Evolutionary conservation across 2,329 filamentous ascomycete species (phyloP).

Genomic region (Didymella segeticola): DNA sequence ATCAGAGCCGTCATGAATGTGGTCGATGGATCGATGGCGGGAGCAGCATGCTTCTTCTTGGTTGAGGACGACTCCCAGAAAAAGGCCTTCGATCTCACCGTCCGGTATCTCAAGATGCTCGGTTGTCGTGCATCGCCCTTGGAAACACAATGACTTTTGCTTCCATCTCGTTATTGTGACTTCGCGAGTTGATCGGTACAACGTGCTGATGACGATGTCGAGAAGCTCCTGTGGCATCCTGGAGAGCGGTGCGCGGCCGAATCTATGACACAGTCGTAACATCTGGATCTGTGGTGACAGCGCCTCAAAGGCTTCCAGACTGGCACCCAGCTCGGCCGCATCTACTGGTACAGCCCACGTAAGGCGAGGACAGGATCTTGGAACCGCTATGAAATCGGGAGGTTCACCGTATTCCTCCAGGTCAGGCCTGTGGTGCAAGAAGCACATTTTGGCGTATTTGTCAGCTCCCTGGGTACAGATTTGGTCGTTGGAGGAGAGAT

Average conservation of each 20-base stretch:
- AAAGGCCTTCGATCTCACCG: not conserved
- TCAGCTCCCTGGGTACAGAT: no score
- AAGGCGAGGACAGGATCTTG: not conserved
- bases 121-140: not conserved
- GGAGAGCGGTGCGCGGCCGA: constrained; percentile 1
- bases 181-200: not conserved
- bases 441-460: constrained; percentile 1
- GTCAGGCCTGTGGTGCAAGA: not conserved
- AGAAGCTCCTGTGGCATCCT: constrained; percentile 15
- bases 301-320: constrained; percentile 8
- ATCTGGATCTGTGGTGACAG: not conserved
- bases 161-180: not conserved
- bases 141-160: not conserved
- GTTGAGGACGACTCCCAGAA: not conserved
- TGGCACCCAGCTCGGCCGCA: constrained; percentile 12
- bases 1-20: not conserved
- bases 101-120: not conserved
- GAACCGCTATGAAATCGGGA: not conserved
- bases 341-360: constrained; percentile 11
- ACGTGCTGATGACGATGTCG: not conserved
- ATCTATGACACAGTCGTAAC: constrained; percentile 17
- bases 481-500: no score
- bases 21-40: not conserved
- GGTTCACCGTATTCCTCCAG: not conserved
- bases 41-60: not conserved